Evolutionary conservation across 148 eudicot species (phyloP).

Genomic region (Camellia japonica): DNA sequence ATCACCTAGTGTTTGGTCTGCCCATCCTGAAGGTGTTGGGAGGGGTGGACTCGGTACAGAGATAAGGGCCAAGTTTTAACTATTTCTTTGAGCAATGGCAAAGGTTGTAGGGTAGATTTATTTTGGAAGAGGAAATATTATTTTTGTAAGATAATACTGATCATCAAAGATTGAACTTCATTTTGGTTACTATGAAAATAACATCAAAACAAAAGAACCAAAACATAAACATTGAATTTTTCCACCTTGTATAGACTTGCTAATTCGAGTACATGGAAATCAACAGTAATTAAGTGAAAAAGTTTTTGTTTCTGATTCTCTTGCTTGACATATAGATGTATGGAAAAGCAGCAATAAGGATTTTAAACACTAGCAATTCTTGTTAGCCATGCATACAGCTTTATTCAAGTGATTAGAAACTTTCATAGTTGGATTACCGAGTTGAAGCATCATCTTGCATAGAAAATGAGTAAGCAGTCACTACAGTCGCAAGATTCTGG

Average conservation of each 20-base stretch:
- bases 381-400: background rate
- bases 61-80: background rate
- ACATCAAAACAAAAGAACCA: background rate
- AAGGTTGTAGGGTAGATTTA: background rate
- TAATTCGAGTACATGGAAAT: background rate
- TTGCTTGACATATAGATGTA: background rate
- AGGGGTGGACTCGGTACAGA: background rate
- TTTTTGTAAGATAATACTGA: background rate
- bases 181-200: background rate
- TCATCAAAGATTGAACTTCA: background rate
- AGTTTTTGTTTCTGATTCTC: background rate
- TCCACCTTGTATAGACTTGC: background rate
- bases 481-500: background rate
- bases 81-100: background rate
- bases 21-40: background rate
- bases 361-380: background rate
- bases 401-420: background rate
- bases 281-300: background rate
- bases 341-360: conserved; percentile 3
- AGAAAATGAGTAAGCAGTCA: conserved; percentile 4
- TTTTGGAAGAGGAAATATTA: background rate
- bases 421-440: background rate
- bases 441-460: background rate
- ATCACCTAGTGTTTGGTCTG: background rate
- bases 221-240: background rate